phyloP scores from a whole-genome alignment of 192 early-diverging fungal genomes.

The Mortierella alpina region DNA sequence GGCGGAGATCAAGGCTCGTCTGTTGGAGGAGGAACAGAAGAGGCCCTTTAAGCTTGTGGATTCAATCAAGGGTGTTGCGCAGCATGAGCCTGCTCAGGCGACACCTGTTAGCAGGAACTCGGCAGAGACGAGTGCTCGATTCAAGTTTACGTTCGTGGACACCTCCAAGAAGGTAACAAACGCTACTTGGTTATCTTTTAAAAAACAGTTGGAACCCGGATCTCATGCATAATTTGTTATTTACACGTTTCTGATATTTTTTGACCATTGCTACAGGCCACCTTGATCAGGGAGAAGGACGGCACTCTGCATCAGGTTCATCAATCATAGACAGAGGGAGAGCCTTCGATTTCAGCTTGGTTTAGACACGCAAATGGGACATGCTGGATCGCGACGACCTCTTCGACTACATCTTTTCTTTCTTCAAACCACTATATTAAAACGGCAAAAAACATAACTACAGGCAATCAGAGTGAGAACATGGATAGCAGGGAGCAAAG shows the following conservation, averaged over 20 bases:
- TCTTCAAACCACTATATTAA: too few relatives aligned
- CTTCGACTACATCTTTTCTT: too few relatives aligned
- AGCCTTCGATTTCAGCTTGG: background rate
- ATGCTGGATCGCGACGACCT: too few relatives aligned
- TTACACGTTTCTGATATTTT: background rate
- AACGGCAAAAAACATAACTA: too few relatives aligned
- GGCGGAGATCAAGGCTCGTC: conserved; percentile 54
- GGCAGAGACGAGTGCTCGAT: conserved; percentile 36
- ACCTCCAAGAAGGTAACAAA: conserved; percentile 45
- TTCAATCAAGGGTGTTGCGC: conserved; percentile 30
- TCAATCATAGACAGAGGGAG: conserved; percentile 3
- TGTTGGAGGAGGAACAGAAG: conserved; percentile 32
- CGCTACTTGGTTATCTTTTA: background rate
- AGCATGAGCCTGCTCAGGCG: conserved; percentile 20
- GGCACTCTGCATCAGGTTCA: conserved; percentile 31
- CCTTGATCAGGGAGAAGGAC: conserved; percentile 45
- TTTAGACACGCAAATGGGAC: too few relatives aligned
- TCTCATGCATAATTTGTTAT: background rate
- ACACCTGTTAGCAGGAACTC: conserved; percentile 19
- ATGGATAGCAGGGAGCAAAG: too few relatives aligned
- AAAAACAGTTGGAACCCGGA: background rate
- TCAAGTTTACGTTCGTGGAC: conserved; percentile 59
- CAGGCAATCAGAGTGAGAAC: too few relatives aligned
- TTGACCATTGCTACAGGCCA: conserved; percentile 9
- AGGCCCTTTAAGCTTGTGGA: conserved; percentile 44